Base-by-base conservation (phyloP, 805 yeast genomes). In the Ogataea haglerorum region DNA sequence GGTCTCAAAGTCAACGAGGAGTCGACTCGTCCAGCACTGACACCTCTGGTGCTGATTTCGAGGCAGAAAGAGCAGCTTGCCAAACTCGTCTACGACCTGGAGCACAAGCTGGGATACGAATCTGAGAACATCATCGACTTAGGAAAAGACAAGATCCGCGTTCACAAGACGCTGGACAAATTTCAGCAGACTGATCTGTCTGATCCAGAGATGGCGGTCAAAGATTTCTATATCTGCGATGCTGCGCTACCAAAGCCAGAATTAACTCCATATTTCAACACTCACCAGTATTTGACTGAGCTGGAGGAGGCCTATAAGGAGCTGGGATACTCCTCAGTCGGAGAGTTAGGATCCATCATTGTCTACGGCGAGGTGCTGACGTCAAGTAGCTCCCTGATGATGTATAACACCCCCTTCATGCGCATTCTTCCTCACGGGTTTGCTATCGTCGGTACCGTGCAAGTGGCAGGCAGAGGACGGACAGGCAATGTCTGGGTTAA, bases 401-500 rank as follows among this genome's bases (percentile, higher is more conserved):
- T 91, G 56, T 70, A 75, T 30, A 93, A 93, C 60, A 72, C 78
- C 34, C 56, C 68, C 10, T 56, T 87, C 26, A 61, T 91, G 40
- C 64, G 70, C 6, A 54, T 65, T 25, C 59, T 85, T 19, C 96
- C 96, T 1, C 70, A 79, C 19, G 96, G 96, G 0, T 73, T 80
- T 9, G 68, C 79, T 1, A 61, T 82, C 9, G 72, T 80, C 3
- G 96, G 95, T 0, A 81, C 90, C 1, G 76, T 84, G 3, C 99
- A 93, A 61, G 82, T 87, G 1, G 75, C 88, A 0, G 99, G 99
- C 1, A 72, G 91, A 35, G 99, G 99, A 2, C 76, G 99, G 42
- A 95, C 97, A 12, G 95, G 93, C 1, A 93, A 93, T 50, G 81
- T 80, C 2, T 93, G 99, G 99, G 82, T 93, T 17, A 90, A 87